Conservation (phyloP, 345 rosid species). For the Durio zibethinus region DNA sequence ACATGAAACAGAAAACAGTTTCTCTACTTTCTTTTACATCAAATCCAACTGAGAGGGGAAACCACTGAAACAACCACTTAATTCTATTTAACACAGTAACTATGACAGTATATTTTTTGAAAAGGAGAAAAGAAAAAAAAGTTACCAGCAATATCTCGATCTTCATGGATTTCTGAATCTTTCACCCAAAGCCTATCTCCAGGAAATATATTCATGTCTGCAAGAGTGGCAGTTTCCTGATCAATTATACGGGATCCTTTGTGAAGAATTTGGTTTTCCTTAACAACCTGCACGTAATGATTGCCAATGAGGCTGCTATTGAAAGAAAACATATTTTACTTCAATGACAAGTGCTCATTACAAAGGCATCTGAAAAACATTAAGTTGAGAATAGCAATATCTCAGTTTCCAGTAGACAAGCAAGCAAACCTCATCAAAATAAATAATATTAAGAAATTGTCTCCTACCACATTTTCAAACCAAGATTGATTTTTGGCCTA, state of each 20-base stretch:
- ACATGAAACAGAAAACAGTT: not conserved
- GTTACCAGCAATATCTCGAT: constrained; percentile 97
- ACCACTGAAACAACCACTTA: not conserved
- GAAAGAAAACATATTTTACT: not conserved
- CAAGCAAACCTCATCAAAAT: not conserved
- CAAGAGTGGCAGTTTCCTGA: constrained; percentile 87
- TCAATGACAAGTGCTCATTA: not conserved
- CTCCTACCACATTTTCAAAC: not conserved
- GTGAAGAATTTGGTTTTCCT: constrained; percentile 90
- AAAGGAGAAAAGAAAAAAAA: not conserved
- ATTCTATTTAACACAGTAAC: not conserved
- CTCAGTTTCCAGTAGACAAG: not conserved
- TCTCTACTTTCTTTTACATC: not conserved
- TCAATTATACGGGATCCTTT: constrained; percentile 79
- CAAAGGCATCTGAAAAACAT: not conserved
- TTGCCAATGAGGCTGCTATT: not conserved
- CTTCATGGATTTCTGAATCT: constrained; percentile 90
- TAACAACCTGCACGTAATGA: constrained; percentile 62
- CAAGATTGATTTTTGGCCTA: not conserved
- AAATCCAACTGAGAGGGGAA: not conserved
- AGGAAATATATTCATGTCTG: constrained; percentile 91
- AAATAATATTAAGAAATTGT: constrained; percentile 1
- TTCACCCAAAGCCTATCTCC: constrained; percentile 97
- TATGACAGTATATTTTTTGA: not conserved
- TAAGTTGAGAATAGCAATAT: constrained; percentile 1